phyloP scores from a whole-genome alignment of 1,284 basidiomycete species.

The Ceratobasidium sp. region DNA sequence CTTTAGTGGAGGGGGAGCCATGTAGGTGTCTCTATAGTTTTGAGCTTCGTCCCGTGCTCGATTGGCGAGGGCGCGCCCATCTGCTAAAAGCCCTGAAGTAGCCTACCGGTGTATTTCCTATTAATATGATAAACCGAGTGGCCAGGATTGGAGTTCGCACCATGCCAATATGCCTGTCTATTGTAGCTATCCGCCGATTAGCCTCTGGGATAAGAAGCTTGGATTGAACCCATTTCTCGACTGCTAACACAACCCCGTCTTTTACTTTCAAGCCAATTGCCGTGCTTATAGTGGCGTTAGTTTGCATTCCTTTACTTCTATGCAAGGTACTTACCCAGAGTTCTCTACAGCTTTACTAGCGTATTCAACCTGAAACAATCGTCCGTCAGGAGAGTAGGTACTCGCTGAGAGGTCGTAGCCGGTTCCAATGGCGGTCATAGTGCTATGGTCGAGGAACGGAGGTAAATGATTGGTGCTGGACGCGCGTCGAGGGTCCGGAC shows the following conservation, averaged over 20 bases:
- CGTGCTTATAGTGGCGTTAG: conserved; percentile 63
- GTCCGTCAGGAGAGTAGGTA: conserved; percentile 98
- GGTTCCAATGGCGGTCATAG: conserved; percentile 96
- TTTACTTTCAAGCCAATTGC: conserved; percentile 92
- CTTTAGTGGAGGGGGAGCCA: conserved; percentile 82
- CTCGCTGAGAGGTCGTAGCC: conserved; percentile 98
- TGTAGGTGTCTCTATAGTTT: conserved; percentile 80
- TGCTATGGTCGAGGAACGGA: conserved; percentile 32
- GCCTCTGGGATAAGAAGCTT: conserved; percentile 94
- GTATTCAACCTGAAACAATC: conserved; percentile 99
- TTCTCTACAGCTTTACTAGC: conserved; percentile 99
- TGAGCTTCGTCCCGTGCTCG: conserved; percentile 87
- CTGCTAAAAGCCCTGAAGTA: conserved; percentile 92
- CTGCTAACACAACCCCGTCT: conserved; percentile 93
- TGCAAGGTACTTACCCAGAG: conserved; percentile 73
- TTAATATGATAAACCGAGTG: neutral
- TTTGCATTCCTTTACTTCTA: neutral
- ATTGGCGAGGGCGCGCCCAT: conserved; percentile 90
- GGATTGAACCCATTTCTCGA: conserved; percentile 98
- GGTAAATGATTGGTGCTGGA: conserved; percentile 17
- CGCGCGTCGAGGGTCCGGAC: conserved; percentile 41
- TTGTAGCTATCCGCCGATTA: conserved; percentile 91
- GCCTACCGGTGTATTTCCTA: conserved; percentile 70
- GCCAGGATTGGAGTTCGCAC: conserved; percentile 58
- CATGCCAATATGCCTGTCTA: conserved; percentile 94